Conservation (phyloP, 768 basidiomycete genomes). For the Amanita polypyramis region DNA sequence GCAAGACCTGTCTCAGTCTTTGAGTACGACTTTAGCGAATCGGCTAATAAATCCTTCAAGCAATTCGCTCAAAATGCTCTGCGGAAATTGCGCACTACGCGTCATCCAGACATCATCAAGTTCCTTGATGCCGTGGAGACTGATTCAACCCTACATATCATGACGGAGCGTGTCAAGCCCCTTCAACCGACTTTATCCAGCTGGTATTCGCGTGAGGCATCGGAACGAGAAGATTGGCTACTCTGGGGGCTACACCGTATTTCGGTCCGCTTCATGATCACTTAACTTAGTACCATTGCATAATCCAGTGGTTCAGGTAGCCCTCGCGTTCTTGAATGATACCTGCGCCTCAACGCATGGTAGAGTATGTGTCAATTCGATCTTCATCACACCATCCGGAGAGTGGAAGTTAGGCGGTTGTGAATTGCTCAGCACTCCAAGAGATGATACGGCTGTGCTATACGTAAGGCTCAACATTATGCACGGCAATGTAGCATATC, state of each 20-base stretch:
- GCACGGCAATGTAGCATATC: slow-evolving; percentile 6
- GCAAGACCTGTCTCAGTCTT: slow-evolving; percentile 80
- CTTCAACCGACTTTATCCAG: slow-evolving; percentile 50
- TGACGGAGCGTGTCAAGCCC: slow-evolving; percentile 89
- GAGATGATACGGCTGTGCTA: slow-evolving; percentile 67
- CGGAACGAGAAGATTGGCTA: slow-evolving; percentile 78
- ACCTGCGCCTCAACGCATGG: slow-evolving; percentile 78
- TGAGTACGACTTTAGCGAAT: slow-evolving; percentile 73
- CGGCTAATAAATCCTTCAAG: slow-evolving; percentile 45
- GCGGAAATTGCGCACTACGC: slow-evolving; percentile 79
- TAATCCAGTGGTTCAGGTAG: slow-evolving; percentile 43
- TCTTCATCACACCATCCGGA: slow-evolving; percentile 87
- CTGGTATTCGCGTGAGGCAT: slow-evolving; percentile 50
- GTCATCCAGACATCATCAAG: slow-evolving; percentile 94
- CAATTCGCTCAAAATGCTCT: slow-evolving; percentile 84
- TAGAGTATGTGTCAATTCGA: slow-evolving; percentile 57
- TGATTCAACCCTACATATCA: slow-evolving; percentile 78
- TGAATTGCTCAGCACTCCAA: slow-evolving; percentile 77
- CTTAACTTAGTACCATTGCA: neutral
- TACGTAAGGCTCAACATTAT: slow-evolving; percentile 47
- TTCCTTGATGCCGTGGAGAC: slow-evolving; percentile 92
- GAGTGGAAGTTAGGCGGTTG: slow-evolving; percentile 98
- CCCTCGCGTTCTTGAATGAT: slow-evolving; percentile 84
- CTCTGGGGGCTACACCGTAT: slow-evolving; percentile 91
- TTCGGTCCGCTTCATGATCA: slow-evolving; percentile 38